These are phyloP conservation scores for Bonnemaisonia californica DNA, from an alignment of 31 red algal species.

Conservation along the genomic window DNA sequence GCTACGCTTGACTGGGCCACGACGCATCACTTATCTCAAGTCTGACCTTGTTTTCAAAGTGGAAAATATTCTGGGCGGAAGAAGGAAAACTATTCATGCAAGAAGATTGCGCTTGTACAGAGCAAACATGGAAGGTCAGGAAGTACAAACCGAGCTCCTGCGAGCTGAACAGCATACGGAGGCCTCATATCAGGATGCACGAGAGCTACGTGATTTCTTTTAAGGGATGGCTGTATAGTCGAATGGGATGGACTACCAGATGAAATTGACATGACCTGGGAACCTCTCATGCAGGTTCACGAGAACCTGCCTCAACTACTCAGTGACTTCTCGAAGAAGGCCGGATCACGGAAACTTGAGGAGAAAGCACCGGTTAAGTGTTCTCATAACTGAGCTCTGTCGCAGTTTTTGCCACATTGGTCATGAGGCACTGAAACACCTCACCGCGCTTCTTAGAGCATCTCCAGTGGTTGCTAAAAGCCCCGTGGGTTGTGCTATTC, in stretches of 20 bases:
- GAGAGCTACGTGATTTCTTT: no score
- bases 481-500: no score
- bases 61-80: not conserved
- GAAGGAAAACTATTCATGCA: not conserved
- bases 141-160: conserved; percentile 3
- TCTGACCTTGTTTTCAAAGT: not conserved
- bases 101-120: not conserved
- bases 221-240: not conserved
- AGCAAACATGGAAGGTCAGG: conserved; percentile 34
- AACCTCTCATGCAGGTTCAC: not conserved
- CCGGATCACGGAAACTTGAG: not conserved
- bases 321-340: not conserved
- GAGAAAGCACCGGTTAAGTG: not conserved
- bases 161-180: conserved; percentile 4
- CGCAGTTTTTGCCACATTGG: not conserved
- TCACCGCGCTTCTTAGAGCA: no score
- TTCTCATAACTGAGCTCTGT: not conserved
- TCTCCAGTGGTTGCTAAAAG: no score
- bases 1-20: not conserved
- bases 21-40: not conserved
- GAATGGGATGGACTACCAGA: not conserved
- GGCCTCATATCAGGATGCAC: conserved; percentile 1
- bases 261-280: not conserved
- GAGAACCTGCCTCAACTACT: not conserved
- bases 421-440: not conserved